Base-by-base conservation (phyloP, 2,329 filamentous ascomycete species). In the Pezicula rhizophila region DNA sequence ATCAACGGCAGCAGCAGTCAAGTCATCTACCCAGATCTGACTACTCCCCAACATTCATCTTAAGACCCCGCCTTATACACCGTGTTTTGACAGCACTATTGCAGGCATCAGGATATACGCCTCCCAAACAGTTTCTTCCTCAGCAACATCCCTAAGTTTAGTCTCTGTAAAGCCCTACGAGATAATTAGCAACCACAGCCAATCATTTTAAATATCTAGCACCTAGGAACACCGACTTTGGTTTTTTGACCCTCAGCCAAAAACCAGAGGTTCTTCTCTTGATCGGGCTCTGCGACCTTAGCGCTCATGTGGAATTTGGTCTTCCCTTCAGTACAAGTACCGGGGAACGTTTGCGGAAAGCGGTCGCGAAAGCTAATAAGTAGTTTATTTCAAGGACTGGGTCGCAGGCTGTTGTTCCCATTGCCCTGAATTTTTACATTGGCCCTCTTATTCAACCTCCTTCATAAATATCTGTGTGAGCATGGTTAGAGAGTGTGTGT, bases 251-350 rank as follows among this genome's bases (percentile, higher is more conserved):
- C 52, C 15, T 62, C 60, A 1, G 49, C 45, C 39, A 62, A 44
- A 39, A 69, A 58, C 68, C 69, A 72, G 33, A 72, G 53, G 14
- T 58, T 58, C 35, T 62, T 63, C 34, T 63, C 62, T 53, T 68
- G 66, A 53, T 72, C 64, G 47, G 66, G 62, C 52, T 71, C 69
- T 14, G 67, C 65, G 15, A 64, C 60, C 34, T 56, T 63, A 10
- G 64, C 66, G 43, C 64, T 67, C 11, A 69, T 53, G 57, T 70
- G 60, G 52, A 75, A 73, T 45, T 59, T 66, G 38, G 55, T 49
- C 12, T 40, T 43, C 12, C 26, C 20, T 10, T 37, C 11, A 10
- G 28, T 11, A 4, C 28, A 12, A 12, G 4, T 31, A 31, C 8
- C 8, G 1, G 57, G 49, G 6, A 62, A 38, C 8, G 51, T 37